Base-by-base conservation (phyloP, 768 basidiomycete species). In the Sporobolomyces roseus region DNA sequence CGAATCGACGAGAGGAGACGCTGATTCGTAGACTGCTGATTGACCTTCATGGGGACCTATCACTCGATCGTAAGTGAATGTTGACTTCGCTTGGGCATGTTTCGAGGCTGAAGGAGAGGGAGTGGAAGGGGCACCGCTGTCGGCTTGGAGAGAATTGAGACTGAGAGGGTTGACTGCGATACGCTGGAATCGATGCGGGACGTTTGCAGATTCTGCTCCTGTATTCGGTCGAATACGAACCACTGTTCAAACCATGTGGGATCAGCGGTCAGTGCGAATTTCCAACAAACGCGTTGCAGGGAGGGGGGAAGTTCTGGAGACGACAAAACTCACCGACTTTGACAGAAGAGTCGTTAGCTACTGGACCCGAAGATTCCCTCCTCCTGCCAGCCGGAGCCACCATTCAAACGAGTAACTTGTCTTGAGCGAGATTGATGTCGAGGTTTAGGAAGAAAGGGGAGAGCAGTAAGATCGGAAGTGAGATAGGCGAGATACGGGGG, bases 41-140 rank as follows among this genome's bases (percentile, higher is more conserved):
- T 99, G 96, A 0, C 87, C 88, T 41, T 89, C 86, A 33, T 85
- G 81, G n/a, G 90, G 92, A 4, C 85, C 83, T 76, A 96, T 87
- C 50, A 99, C 94, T 73, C 93, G 89, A 82, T 99, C 96, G 78
- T 94, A 99, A 58, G 86, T 85, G 79, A 96, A 99, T 63, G 82
- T 78, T 76, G 93, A 88, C 61, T 70, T 77, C 49, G 80, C 77
- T 30, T 83, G 82, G 77, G 49, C 83, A 79, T 51, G 84, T 79
- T 64, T 84, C 81, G 50, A 60, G 29, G 82, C 78, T 53, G 53
- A 19, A 55, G 60, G 19, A 23, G 61, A 32, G 46, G n/a, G 29
- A 30, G 52, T 51, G 4, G 54, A 62, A 9, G 71, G 59, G 59
- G 85, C 82, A 55, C 84, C 82, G 62, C 86, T 81, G 79, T 98